Evolutionary conservation across 805 yeast genomes (phyloP), one percentile per base, ranked within the genome.

Genomic region (Wickerhamomyces silvicola): DNA sequence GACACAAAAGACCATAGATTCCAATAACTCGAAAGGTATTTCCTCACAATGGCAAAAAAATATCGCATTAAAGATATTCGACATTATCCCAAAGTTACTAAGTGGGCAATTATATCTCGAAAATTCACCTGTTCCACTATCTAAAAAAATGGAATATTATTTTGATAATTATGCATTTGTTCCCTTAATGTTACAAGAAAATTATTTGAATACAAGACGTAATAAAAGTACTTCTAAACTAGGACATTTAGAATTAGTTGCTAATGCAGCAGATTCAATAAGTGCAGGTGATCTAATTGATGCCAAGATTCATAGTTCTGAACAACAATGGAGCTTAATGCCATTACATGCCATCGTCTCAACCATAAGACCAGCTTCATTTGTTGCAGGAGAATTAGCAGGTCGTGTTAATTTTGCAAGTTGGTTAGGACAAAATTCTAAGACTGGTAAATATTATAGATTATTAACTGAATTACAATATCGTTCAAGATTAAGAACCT

Each of bases 171-270:
- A 85, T 59, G 96, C 87, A 52, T 81, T 92, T 54, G 78, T 94
- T 2, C 97, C 98, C 5, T 66, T 90, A 39, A 90, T 92, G 97
- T 73, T 92, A 32, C 97, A 90, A 52, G 98, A 92, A 55, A 92
- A 92, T 59, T 92, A 92, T 54, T 57, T 85, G 30, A 60, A 60
- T 22, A 78, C 94, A 0, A 62, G 62, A 24, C 95, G 94, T 2
- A 38, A 65, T 7, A 57, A 57, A 18, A 59, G 64, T 12, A 50
- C 62, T 35, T 42, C 65, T 9, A 63, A 70, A n/a, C 43, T 60
- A 16, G 64, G 70, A 9, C 84, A 78, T 42, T 57, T 90, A 37
- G 66, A 71, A 41, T 62, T 77, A 12, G 77, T 81, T 1, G 81
- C 85, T 2, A 60, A 66, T 18, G 97, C 98, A 0, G 85, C 97